Evolutionary conservation across 2,329 filamentous ascomycete species (phyloP), one percentile per base, ranked within the genome.

Genomic region (Coleophoma cylindrospora): DNA sequence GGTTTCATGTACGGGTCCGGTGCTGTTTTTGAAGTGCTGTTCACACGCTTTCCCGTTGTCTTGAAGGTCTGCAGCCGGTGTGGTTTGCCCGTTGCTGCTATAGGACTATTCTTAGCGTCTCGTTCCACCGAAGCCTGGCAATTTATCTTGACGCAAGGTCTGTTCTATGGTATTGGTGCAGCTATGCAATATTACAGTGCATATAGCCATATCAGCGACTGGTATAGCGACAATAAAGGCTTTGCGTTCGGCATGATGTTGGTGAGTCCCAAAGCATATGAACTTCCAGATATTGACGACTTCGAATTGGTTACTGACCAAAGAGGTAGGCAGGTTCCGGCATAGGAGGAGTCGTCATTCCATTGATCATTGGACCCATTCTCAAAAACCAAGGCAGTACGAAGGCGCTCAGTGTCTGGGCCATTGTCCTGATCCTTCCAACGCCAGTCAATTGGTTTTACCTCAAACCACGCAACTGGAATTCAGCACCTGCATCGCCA

Each of bases 191-290:
- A 71, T 48, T 62, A 56, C 4, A 68, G 70, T 1, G 59, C 61
- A 1, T 61, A 70, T 15, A 51, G 64, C 2, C 72, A 66, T 44
- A 56, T 72, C 50, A 66, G 75, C 17, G 72, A 74, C 56, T 76
- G 72, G 71, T 76, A 75, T 44, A 62, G 70, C 4, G 56, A 58
- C 22, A 64, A 68, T 34, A 73, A 73, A 19, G 72, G 71, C 0
- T 57, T 75, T 71, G 72, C 73, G 0, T 71, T 72, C 33, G 75
- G 75, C 1, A 67, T 77, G 21, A 69, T 77, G 57, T 75, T 66
- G 63, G 66, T 50, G 34, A 45, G 50, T 49, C 32, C 27, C n/a
- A 49, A 4, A 44, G 19, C 41, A n/a, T 14, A n/a, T 1, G 9
- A 11, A 43, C 11, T 15, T 13, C 12, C 17, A 13, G 1, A 41